phyloP scores from a whole-genome alignment of 768 basidiomycete species.

The Mycena galericulata region DNA sequence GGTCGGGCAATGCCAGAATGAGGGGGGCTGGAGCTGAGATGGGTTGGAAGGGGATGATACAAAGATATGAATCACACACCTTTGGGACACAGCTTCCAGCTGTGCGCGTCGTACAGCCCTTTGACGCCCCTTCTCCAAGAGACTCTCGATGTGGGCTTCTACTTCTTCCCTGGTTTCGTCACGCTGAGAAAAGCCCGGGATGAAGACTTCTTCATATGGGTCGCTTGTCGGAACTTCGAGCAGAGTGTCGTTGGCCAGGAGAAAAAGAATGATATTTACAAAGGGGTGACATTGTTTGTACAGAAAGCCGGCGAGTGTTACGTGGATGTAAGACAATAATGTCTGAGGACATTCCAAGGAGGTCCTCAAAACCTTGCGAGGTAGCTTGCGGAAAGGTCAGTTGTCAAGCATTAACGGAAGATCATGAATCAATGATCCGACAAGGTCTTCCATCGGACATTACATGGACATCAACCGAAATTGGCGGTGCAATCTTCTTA shows the following conservation, averaged over 20 bases:
- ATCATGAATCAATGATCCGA: not conserved
- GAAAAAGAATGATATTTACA: not conserved
- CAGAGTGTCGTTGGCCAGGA: not conserved
- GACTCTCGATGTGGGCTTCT: not conserved
- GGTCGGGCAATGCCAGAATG: too few species aligned
- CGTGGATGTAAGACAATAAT: not conserved
- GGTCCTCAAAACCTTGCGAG: not conserved
- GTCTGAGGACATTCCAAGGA: not conserved
- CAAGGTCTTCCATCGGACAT: not conserved
- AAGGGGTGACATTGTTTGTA: not conserved
- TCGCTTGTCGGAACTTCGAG: not conserved
- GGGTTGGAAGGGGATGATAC: not conserved
- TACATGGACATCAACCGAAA: not conserved
- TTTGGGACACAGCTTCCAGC: not conserved
- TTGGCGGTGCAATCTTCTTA: slow-evolving; percentile 1
- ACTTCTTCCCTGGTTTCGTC: not conserved
- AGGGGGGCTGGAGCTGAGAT: too few species aligned
- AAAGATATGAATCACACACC: not conserved
- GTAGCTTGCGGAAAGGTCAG: not conserved
- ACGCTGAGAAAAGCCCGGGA: not conserved
- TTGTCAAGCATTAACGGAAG: not conserved
- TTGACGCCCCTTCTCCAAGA: not conserved
- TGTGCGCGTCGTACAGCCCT: not conserved
- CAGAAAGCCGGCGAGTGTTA: not conserved
- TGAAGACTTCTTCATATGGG: not conserved